Evolutionary conservation across 78 protist species (phyloP).

Genomic region (Dictyostelium brefeldianum): DNA sequence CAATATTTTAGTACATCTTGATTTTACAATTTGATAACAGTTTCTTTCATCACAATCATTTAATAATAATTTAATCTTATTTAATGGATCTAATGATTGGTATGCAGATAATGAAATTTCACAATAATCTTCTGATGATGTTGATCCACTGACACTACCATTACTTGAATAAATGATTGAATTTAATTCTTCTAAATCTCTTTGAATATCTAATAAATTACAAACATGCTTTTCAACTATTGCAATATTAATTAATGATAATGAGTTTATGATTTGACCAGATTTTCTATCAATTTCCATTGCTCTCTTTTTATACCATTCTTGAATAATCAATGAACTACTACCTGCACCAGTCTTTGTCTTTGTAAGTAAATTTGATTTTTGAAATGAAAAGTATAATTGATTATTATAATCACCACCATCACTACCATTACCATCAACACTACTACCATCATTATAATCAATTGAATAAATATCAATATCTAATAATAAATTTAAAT

Average conservation of each 20-base stretch:
- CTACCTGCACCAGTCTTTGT: not conserved
- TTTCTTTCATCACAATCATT: not conserved
- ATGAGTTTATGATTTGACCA: conserved; percentile 51
- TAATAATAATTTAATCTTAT: conserved; percentile 14
- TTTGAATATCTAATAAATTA: not conserved
- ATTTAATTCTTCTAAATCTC: conserved; percentile 14
- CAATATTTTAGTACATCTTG: not conserved
- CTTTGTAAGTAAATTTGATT: not conserved
- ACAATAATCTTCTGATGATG: not conserved
- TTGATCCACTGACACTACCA: not conserved
- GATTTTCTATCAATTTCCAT: conserved; percentile 56
- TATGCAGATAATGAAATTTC: not conserved
- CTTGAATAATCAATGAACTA: not conserved
- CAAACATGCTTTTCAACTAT: conserved; percentile 31
- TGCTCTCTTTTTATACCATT: conserved; percentile 45
- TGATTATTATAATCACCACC: not conserved
- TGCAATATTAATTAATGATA: conserved; percentile 19
- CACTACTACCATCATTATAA: not conserved
- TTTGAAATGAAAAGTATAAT: not conserved
- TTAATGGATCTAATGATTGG: not conserved
- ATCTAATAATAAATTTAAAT: not conserved
- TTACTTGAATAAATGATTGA: conserved; percentile 3
- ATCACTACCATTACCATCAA: not conserved
- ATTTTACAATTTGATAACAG: not conserved
- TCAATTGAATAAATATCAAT: conserved; percentile 53